Base-by-base conservation (phyloP, 2,329 filamentous ascomycete species). In the Aureobasidium vineae region DNA sequence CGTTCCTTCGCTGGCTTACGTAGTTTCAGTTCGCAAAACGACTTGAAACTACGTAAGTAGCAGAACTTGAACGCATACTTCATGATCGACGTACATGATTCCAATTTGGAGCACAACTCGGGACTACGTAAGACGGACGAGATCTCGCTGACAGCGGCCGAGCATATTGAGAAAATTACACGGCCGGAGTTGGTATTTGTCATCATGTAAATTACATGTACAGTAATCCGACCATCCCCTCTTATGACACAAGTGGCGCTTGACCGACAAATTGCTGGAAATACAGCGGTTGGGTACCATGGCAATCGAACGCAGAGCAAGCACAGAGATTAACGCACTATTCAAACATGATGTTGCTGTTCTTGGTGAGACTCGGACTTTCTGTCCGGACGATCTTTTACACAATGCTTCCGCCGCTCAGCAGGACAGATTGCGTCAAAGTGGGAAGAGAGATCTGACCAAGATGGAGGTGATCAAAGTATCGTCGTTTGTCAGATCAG, bases 121-220 rank as follows among this genome's bases (percentile, higher is more conserved):
- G 52, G 52, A 56, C 52, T 56, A 56, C 52, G 52, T 56, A 5
- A 56, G 52, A 56, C 52, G 52, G 52, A 56, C 6, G 52, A 56
- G 52, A 13, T 6, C 49, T 56, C 31, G 31, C 52, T 40, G 16
- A 19, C 16, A 56, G 52, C 52, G n/a, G 41, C 41, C 52, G 52
- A 56, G 52, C 31, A 56, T 56, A 11, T 56, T 56, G 31, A 5
- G 13, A 56, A 56, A 56, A 56, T 56, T 56, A 56, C 31, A 56
- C 31, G 52, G 21, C 31, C 52, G 52, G 38, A 23, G 52, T 31
- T 56, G 11, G 11, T 56, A 56, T 36, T 21, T 56, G 52, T 56
- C 16, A 40, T 56, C 16, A 38, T 56, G 31, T 56, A 56, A 38
- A 56, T 40, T 40, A 56, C 31, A 40, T 56, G 16, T 56, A 56